Evolutionary conservation across 805 yeast genomes (phyloP), one percentile per base, ranked within the genome.

Genomic region (Metschnikowia matae): DNA sequence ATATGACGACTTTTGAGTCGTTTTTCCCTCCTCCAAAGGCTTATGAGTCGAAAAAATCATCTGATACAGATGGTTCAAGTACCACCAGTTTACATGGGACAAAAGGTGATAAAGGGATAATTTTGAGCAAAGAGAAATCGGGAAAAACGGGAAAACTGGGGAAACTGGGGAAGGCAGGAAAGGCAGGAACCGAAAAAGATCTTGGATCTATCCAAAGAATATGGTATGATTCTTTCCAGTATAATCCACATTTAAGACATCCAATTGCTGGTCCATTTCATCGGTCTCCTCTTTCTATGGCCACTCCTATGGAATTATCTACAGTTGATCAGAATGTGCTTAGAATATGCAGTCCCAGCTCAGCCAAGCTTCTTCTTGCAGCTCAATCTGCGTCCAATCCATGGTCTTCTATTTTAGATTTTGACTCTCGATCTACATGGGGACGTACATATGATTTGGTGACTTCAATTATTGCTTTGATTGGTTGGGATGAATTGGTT

Each of bases 401-500:
- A 3, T 53, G 63, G 48, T 48, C 62, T 4, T 66, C 71, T 4
- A 57, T 70, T 7, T 44, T 69, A 10, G 74, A 70, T 46, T 71
- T 70, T 49, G 60, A 59, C 42, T 59, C 59, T 35, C 64, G 59
- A 31, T 70, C 74, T 0, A 68, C 74, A 2, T 72, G 76, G 75
- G 78, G 77, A 8, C 62, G 74, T 40, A 60, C 68, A 7, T 92
- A 89, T 64, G 84, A 83, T 40, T 67, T 90, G 49, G 67, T 92
- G 50, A 82, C 95, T 4, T 73, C 81, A 7, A 78, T 94, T 55
- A 81, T 84, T 2, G 77, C 84, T 17, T 68, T 75, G 21, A 71
- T 84, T 38, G 97, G 97, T 3, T 92, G 99, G 99, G 89, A 88
- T 57, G 80, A 77, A 34, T 66, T 89, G 34, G 74, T 91, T 56